These are phyloP conservation scores for Penicillium waksmanii DNA, from an alignment of 495 filamentous ascomycete species.

Conservation along the genomic window DNA sequence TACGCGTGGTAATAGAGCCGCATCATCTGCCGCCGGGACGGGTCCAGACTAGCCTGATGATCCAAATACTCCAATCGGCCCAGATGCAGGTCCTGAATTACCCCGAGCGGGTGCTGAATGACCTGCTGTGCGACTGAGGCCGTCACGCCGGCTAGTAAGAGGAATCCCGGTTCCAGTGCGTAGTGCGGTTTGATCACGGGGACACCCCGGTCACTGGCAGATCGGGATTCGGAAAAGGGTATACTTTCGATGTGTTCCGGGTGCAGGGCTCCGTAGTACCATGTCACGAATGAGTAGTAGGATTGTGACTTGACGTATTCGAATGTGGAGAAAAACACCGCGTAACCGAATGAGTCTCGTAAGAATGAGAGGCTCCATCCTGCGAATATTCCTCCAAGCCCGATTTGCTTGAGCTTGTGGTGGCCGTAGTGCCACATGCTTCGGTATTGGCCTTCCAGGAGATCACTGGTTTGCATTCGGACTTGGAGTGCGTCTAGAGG, in stretches of 20 bases:
- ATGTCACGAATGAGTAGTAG: constrained; percentile 79
- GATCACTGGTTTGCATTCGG: constrained; percentile 71
- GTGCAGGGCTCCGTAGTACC: constrained; percentile 69
- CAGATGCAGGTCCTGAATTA: constrained; percentile 79
- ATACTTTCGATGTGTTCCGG: constrained; percentile 34
- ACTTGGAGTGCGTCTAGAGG: constrained; percentile 89
- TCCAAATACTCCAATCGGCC: constrained; percentile 79
- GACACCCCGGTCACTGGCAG: constrained; percentile 36
- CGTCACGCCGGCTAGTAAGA: constrained; percentile 74
- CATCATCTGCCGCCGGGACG: constrained; percentile 55
- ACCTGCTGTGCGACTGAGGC: constrained; percentile 77
- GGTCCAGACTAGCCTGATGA: constrained; percentile 56
- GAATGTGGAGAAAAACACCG: constrained; percentile 82
- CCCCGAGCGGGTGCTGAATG: constrained; percentile 76
- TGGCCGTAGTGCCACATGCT: constrained; percentile 83
- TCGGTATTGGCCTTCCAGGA: constrained; percentile 67
- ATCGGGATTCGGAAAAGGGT: constrained; percentile 14
- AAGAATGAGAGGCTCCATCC: constrained; percentile 78
- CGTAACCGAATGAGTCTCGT: constrained; percentile 82
- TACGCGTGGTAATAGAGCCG: constrained; percentile 75
- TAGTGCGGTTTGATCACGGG: constrained; percentile 80
- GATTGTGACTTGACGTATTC: constrained; percentile 85
- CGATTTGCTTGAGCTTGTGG: constrained; percentile 77
- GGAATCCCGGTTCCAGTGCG: constrained; percentile 78
- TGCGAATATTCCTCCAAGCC: constrained; percentile 77